Percentiles rank a stretch among this genome's conserved stretches.
phyloP scores from a whole-genome alignment of 495 filamentous ascomycete species.

The Aspergillus conjunctus region DNA sequence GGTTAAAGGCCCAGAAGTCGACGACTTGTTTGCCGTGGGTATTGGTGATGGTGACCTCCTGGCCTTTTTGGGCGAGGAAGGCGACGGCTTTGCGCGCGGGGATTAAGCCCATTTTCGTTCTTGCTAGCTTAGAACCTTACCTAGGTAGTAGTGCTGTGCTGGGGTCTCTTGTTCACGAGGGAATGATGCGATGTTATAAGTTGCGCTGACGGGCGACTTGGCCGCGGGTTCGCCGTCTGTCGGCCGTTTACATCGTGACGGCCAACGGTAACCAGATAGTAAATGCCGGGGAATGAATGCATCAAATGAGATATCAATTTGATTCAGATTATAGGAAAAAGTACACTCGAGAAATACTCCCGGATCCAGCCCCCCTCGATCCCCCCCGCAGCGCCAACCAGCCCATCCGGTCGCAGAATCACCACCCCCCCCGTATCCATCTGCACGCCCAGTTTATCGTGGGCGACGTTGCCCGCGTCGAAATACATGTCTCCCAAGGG shows the following conservation, averaged over 20 bases:
- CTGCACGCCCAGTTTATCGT: background rate
- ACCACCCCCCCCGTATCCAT: background rate
- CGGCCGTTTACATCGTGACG: too few species aligned
- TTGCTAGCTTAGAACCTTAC: too few species aligned
- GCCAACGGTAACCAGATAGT: too few species aligned
- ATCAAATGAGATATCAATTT: too few species aligned
- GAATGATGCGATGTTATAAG: too few species aligned
- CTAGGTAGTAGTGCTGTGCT: too few species aligned
- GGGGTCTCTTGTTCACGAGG: too few species aligned
- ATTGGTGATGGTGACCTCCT: constrained; percentile 39
- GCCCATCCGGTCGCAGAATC: constrained; percentile 3
- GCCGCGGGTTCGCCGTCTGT: too few species aligned
- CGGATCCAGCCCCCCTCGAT: background rate
- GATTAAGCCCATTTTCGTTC: background rate
- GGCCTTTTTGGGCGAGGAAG: background rate
- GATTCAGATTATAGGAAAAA: background rate
- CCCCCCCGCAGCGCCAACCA: background rate
- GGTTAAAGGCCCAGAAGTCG: constrained; percentile 51
- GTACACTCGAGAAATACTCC: constrained; percentile 1
- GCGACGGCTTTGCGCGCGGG: constrained; percentile 2
- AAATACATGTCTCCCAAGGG: constrained; percentile 9
- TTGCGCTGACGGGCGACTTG: too few species aligned
- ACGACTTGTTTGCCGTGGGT: constrained; percentile 55
- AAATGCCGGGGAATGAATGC: too few species aligned
- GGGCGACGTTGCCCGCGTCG: background rate